These are phyloP conservation scores for Forsythia suspensa DNA, from an alignment of 257 asterid species.

Conservation along the genomic window DNA sequence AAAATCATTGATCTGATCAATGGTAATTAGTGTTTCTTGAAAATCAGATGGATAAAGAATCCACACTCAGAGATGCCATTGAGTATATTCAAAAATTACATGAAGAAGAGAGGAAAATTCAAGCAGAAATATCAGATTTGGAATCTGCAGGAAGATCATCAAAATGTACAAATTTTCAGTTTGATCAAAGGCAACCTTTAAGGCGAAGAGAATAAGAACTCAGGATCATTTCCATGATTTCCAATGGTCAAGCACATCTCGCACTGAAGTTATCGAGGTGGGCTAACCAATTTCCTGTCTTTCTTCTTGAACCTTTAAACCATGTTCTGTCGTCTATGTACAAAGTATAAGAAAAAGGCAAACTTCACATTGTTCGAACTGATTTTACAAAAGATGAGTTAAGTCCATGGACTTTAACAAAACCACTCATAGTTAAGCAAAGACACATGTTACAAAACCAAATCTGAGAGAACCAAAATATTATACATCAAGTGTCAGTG, in stretches of 20 bases:
- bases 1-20: too few relatives aligned
- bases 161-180: slow-evolving; percentile 17
- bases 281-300: slow-evolving; percentile 31
- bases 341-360: too few relatives aligned
- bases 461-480: too few relatives aligned
- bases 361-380: too few relatives aligned
- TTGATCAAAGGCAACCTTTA: slow-evolving; percentile 32
- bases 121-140: slow-evolving; percentile 55
- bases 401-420: too few relatives aligned
- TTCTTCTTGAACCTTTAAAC: too few relatives aligned
- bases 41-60: slow-evolving; percentile 81
- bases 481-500: too few relatives aligned
- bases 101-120: slow-evolving; percentile 54
- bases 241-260: slow-evolving; percentile 35
- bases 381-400: too few relatives aligned
- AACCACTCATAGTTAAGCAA: too few relatives aligned
- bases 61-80: slow-evolving; percentile 82
- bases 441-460: too few relatives aligned
- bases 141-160: slow-evolving; percentile 36
- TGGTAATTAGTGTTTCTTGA: not conserved
- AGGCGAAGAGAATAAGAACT: slow-evolving; percentile 46
- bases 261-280: slow-evolving; percentile 79
- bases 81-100: slow-evolving; percentile 63
- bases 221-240: slow-evolving; percentile 26
- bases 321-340: slow-evolving; percentile 7